Percentiles rank a stretch among this genome's conserved stretches.
These are phyloP conservation scores for Penicillium hesseltinei DNA, from an alignment of 2,329 filamentous ascomycete species.

Conservation along the genomic window DNA sequence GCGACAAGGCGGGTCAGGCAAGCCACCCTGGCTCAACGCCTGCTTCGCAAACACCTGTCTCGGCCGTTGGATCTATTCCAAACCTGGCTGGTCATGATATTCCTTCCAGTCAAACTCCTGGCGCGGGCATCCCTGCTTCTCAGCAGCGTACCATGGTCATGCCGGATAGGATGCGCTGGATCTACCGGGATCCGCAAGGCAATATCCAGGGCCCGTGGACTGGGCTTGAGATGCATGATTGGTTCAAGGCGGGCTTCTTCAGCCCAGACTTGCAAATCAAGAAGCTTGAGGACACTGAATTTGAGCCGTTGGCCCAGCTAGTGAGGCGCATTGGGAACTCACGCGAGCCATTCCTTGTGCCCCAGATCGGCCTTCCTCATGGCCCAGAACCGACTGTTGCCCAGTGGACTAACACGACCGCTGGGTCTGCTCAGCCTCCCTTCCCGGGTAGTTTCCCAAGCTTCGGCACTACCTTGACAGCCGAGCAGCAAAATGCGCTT, in stretches of 20 bases:
- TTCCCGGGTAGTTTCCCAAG: conserved; percentile 88
- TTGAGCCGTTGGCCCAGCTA: conserved; percentile 90
- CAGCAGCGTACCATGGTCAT: conserved; percentile 93
- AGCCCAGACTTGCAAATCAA: conserved; percentile 91
- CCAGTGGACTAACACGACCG: conserved; percentile 52
- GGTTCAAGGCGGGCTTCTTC: conserved; percentile 99
- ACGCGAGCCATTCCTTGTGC: conserved; percentile 93
- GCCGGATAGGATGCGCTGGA: conserved; percentile 98
- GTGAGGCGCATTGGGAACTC: conserved; percentile 97
- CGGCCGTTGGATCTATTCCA: conserved; percentile 35
- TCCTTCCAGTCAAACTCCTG: conserved; percentile 35
- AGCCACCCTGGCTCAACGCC: conserved; percentile 32
- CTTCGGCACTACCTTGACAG: conserved; percentile 93
- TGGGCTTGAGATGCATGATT: conserved; percentile 98
- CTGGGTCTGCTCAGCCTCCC: conserved; percentile 72
- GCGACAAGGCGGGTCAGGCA: conserved; percentile 31
- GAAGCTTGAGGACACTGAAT: conserved; percentile 89
- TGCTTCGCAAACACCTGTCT: conserved; percentile 38
- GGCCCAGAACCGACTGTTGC: conserved; percentile 62
- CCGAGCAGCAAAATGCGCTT: conserved; percentile 95
- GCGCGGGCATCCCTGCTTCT: conserved; percentile 63
- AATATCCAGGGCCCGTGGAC: conserved; percentile 93
- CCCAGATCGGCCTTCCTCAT: conserved; percentile 92
- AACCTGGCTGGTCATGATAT: conserved; percentile 33
- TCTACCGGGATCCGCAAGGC: conserved; percentile 92